A percentile compares a stretch with the other conserved stretches of the same genome.
Evolutionary conservation across 257 asterid genomes (phyloP).

Genomic region (Leptodermis oblonga): DNA sequence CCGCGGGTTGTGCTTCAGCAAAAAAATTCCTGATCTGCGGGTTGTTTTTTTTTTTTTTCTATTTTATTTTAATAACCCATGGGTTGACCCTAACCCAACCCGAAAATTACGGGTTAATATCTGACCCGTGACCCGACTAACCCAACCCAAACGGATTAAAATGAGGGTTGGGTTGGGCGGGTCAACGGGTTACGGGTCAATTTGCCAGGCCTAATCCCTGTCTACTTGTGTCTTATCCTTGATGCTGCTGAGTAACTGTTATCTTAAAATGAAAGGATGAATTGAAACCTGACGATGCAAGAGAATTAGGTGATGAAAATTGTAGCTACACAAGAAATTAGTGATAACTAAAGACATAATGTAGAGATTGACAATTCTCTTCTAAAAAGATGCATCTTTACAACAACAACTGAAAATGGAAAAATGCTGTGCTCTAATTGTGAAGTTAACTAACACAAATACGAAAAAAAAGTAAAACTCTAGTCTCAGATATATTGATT

Average conservation of each 20-base stretch:
- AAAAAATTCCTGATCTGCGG: too few relatives aligned
- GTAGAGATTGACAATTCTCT: background rate
- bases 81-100: too few relatives aligned
- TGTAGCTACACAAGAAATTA: constrained; percentile 8
- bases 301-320: constrained; percentile 7
- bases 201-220: too few relatives aligned
- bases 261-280: constrained; percentile 72
- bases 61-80: too few relatives aligned
- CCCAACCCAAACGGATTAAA: too few relatives aligned
- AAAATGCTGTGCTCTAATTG: background rate
- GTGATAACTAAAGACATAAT: constrained; percentile 6
- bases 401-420: background rate
- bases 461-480: too few relatives aligned
- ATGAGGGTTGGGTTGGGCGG: too few relatives aligned
- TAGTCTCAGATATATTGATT: background rate
- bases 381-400: background rate
- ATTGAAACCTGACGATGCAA: constrained; percentile 54
- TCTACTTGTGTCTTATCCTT: constrained; percentile 95
- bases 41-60: too few relatives aligned
- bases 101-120: too few relatives aligned
- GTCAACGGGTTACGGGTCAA: too few relatives aligned
- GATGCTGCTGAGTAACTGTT: constrained; percentile 91
- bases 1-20: too few relatives aligned
- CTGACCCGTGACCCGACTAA: too few relatives aligned
- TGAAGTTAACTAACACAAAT: background rate